phyloP scores from a whole-genome alignment of 2,329 filamentous ascomycete species.

The Hymenoscyphus albidus region DNA sequence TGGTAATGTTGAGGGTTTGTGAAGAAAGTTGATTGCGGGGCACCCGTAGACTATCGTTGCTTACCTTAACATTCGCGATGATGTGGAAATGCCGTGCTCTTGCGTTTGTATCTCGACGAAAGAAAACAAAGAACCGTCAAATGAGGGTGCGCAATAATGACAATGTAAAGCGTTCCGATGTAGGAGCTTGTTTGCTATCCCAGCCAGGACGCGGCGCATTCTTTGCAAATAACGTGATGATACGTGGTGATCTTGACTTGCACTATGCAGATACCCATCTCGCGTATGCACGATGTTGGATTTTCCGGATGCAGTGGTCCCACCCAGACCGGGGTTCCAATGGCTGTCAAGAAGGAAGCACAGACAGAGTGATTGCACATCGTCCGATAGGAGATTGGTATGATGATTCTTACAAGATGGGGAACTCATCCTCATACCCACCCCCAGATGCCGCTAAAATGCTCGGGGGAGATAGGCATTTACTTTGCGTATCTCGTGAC shows the following conservation, averaged over 20 bases:
- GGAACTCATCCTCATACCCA: too few species aligned
- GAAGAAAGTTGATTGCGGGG: background rate
- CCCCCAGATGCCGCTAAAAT: background rate
- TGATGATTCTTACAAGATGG: background rate
- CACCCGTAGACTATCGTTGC: background rate
- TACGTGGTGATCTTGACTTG: background rate
- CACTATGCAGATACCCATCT: too few species aligned
- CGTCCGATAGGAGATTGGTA: background rate
- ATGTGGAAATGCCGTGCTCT: conserved; percentile 1
- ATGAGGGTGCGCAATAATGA: background rate
- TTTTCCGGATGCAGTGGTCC: background rate
- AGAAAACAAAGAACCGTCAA: background rate
- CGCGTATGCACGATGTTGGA: background rate
- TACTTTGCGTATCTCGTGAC: background rate
- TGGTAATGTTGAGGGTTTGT: background rate
- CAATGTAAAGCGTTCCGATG: background rate
- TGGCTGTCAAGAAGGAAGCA: background rate
- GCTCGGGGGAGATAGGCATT: background rate
- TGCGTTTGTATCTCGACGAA: background rate
- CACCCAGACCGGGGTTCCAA: background rate
- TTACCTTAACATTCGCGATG: background rate
- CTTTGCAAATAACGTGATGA: background rate
- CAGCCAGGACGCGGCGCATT: background rate
- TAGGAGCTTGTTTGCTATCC: background rate
- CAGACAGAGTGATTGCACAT: background rate